Base-by-base conservation (phyloP, 2,329 filamentous ascomycete species). In the Aspergillus quadrilineatus region DNA sequence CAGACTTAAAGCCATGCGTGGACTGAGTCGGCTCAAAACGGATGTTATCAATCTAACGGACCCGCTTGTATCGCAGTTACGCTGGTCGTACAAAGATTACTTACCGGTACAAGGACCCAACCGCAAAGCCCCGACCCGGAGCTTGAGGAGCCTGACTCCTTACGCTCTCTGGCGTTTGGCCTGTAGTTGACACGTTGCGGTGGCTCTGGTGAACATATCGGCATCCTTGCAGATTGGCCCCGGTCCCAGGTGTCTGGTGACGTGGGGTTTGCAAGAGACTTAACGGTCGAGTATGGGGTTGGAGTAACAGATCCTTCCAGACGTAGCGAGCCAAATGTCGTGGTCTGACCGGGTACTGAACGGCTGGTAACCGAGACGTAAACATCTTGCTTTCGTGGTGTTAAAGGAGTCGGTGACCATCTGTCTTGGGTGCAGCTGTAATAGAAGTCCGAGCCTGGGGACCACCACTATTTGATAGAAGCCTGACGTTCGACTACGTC, bases 1-100 rank as follows among this genome's bases (percentile, higher is more conserved):
- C 4, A 15, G 30, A 34, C 47, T 37, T 37, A 30, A 22, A 52
- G 41, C 37, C 41, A 52, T 37, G 34, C n/a, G 41, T 53, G 50
- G 50, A 53, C 50, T 47, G 50, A 53, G 50, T 47, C 50, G 50
- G 50, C 50, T 53, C 26, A 6, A 41, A 41, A 46, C 50, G 50
- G 50, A 53, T 39, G 50, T 53, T 53, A 53, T 53, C 50, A 53
- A 53, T 53, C 50, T 53, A 53, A 39, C 50, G 17, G 50, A 37
- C 50, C 50, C 50, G 43, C 50, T 14, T 22, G 50, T 53, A 53
- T 46, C 41, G 17, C 50, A 6, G 7, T 30, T 36, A 53, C 30
- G 22, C 22, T 22, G 22, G 22, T 22, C 22, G 22, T 22, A 22
- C 22, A 22, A 28, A 26, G 9, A n/a, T 28, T 36, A 52, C 50